Base-by-base conservation (phyloP, 805 yeast species). In the Kodamaea restingae region DNA sequence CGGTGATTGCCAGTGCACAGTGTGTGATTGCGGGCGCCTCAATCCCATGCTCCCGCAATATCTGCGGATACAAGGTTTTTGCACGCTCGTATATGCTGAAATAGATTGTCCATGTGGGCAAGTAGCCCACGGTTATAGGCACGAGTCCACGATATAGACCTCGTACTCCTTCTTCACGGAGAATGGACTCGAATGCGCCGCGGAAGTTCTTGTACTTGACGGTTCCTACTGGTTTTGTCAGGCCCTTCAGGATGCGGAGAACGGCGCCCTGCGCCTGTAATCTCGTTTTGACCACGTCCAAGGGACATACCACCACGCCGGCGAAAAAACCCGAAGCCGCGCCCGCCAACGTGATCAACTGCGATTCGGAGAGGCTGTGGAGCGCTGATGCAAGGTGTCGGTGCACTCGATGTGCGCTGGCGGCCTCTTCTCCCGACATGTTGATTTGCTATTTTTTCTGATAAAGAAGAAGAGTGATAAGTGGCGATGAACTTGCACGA, bases 41-140 rank as follows among this genome's bases (percentile, higher is more conserved):
- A 14, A 61, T 38, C 25, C 54, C 54, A 33, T 56, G 53, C 11
- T 54, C 38, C 38, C 33, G 11, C 60, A 46, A 32, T 73, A 61
- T 18, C 71, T 44, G 2, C 41, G 83, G 80, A 51, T 75, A 77
- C 35, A 71, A 55, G 32, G 60, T 53, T 56, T 88, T 90, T 18
- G 88, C 81, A 40, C 74, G 66, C 55, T 91, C 98, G 60, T 93
- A 93, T 22, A 88, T 84, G 6, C 91, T 75, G 63, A 93, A 93
- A 58, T 93, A 93, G 34, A 93, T 85, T 72, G 88, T 88, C 98
- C 98, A 93, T 0, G 97, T 88, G 11, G 98, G 98, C 51, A 93
- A 80, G 61, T 93, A 93, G 0, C 98, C 98, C 36, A 91, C 62
- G 1, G 91, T 75, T 28, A 91, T 88, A n/a, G 98, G 98, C 2